Evolutionary conservation across 768 basidiomycete species (phyloP).

Genomic region (Tylopilus rubrobrunneus): DNA sequence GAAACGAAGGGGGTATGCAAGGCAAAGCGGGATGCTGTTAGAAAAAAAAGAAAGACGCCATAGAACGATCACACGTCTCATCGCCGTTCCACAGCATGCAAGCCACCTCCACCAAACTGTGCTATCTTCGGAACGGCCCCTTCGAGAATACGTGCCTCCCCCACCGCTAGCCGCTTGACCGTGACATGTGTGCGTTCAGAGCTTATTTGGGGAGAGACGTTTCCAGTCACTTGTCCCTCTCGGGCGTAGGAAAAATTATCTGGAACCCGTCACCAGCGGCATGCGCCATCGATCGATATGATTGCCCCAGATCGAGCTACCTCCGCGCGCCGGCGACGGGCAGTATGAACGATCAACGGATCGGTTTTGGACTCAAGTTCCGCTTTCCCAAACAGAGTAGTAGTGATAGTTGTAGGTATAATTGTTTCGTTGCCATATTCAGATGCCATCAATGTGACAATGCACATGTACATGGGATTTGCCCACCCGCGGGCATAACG

Average conservation of each 20-base stretch:
- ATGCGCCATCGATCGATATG: conserved; percentile 19
- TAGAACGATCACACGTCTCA: conserved; percentile 1
- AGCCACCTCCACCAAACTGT: not conserved
- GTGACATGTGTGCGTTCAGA: conserved; percentile 9
- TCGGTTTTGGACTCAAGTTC: conserved; percentile 10
- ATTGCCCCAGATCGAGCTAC: conserved; percentile 14
- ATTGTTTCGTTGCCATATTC: conserved; percentile 4
- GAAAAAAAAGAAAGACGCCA: not conserved
- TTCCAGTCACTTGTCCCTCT: not conserved
- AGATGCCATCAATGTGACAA: conserved; percentile 7
- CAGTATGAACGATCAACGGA: conserved; percentile 14
- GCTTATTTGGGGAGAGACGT: not conserved
- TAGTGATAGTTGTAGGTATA: not conserved
- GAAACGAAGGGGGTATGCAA: not conserved
- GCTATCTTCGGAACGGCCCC: not conserved
- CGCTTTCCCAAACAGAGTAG: conserved; percentile 9
- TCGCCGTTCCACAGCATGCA: conserved; percentile 5
- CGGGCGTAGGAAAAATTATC: not conserved
- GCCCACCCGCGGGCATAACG: conserved; percentile 15
- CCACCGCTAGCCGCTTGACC: not conserved
- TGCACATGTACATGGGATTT: conserved; percentile 8
- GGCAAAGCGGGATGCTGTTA: conserved; percentile 1
- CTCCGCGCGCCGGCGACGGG: conserved; percentile 20
- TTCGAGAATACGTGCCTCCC: not conserved
- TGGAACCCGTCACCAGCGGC: conserved; percentile 6